A percentile compares a stretch with the other conserved stretches of the same genome.
Evolutionary conservation across 1,284 basidiomycete genomes (phyloP).

Genomic region (Schizopora paradoxa): DNA sequence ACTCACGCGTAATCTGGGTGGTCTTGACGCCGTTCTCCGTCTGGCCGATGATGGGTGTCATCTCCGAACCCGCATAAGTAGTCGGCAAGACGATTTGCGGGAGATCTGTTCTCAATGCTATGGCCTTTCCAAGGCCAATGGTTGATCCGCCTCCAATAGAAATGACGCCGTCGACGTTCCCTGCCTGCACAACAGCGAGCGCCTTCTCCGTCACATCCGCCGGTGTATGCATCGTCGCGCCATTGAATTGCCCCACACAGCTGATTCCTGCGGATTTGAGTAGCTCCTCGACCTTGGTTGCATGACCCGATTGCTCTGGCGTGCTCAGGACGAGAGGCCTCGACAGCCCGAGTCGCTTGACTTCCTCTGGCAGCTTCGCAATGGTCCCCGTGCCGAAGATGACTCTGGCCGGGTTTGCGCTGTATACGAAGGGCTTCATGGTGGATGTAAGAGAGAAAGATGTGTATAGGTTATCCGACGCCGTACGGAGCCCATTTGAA

Average conservation of each 20-base stretch:
- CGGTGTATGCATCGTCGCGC: slow-evolving; percentile 43
- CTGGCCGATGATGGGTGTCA: slow-evolving; percentile 41
- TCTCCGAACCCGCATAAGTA: slow-evolving; percentile 41
- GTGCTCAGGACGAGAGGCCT: slow-evolving; percentile 33
- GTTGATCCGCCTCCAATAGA: slow-evolving; percentile 41
- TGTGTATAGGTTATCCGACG: too few species aligned
- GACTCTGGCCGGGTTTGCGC: slow-evolving; percentile 35
- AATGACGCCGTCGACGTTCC: slow-evolving; percentile 37
- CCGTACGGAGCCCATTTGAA: too few species aligned
- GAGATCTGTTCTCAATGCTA: slow-evolving; percentile 35
- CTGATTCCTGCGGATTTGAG: slow-evolving; percentile 24
- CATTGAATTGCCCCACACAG: slow-evolving; percentile 29
- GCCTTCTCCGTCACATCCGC: slow-evolving; percentile 36
- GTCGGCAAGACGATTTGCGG: slow-evolving; percentile 43
- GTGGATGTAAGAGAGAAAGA: neutral
- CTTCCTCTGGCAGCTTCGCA: slow-evolving; percentile 32
- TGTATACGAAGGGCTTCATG: slow-evolving; percentile 34
- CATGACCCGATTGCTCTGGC: slow-evolving; percentile 27
- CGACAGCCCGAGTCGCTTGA: slow-evolving; percentile 30
- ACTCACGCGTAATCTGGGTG: slow-evolving; percentile 31
- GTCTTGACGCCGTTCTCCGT: slow-evolving; percentile 39
- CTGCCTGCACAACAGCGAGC: slow-evolving; percentile 26
- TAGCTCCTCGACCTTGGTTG: slow-evolving; percentile 26
- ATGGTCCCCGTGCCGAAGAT: slow-evolving; percentile 38
- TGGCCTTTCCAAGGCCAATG: slow-evolving; percentile 39